Evolutionary conservation across 2,329 filamentous ascomycete species (phyloP), one percentile per base, ranked within the genome.

Genomic region (Lasiodiplodia sp.): DNA sequence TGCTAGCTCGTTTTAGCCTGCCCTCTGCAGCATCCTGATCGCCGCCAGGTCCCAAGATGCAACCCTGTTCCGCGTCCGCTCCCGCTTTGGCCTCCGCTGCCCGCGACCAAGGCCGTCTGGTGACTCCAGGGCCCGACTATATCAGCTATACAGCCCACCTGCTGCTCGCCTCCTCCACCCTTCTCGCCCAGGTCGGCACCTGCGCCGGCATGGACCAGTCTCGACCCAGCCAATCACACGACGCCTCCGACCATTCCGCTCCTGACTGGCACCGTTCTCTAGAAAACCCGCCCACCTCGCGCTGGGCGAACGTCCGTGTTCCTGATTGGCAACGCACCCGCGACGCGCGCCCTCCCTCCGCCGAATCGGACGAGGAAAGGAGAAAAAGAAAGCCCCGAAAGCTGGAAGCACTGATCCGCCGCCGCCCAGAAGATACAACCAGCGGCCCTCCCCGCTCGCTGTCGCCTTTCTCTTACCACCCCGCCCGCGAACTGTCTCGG

Each of bases 131-230:
- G 31, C 47, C 66, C 31, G 47, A 68, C 58, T 68, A 68, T 68
- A 68, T 68, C 67, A 68, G 40, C 58, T 68, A 68, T 68, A 64
- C 67, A 12, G 67, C 67, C 67, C 67, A 28, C 51, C 58, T 68
- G 28, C 58, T 68, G 25, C 57, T 68, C 40, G 21, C 52, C 49
- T 68, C 67, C 40, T 64, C 67, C n/a, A 53, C 55, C 12, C 60
- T 68, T 23, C 52, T 68, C 11, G 67, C 60, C 58, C 40, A 64
- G 38, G 49, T 68, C 67, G 67, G 67, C 37, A 40, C 66, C 37
- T 40, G 49, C 49, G 67, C 67, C 60, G 58, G 58, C 37, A 65
- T 56, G 58, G 67, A 68, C 51, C 55, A 67, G n/a, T 16, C 65
- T 18, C 53, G 28, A 31, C 40, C 23, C n/a, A 49, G 25, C 60